A percentile compares a stretch with the other conserved stretches of the same genome.
These are phyloP conservation scores for Triticum aestivum DNA, from an alignment of 176 grass and related monocot genomes.

Conservation along the genomic window DNA sequence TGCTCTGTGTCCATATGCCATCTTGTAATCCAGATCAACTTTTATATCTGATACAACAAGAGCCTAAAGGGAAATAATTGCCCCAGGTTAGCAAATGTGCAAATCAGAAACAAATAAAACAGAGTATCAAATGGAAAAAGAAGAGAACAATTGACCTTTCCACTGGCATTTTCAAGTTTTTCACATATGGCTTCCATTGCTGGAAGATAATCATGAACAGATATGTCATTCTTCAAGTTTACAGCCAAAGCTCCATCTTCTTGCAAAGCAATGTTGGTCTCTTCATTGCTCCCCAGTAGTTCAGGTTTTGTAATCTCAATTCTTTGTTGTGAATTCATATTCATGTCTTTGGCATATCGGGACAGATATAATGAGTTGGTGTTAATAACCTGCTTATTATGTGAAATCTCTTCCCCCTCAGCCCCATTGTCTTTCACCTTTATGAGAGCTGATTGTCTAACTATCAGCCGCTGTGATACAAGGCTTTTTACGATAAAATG, in stretches of 20 bases:
- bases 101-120: slow-evolving; percentile 13
- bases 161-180: slow-evolving; percentile 84
- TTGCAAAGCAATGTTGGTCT: slow-evolving; percentile 31
- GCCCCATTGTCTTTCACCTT: slow-evolving; percentile 67
- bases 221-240: slow-evolving; percentile 58
- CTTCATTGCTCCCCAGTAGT: slow-evolving; percentile 39
- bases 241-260: slow-evolving; percentile 45
- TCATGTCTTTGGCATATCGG: slow-evolving; percentile 79
- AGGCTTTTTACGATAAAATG: slow-evolving; percentile 89
- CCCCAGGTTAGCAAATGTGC: slow-evolving; percentile 32
- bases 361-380: slow-evolving; percentile 82
- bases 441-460: slow-evolving; percentile 81
- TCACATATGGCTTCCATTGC: slow-evolving; percentile 97
- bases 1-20: slow-evolving; percentile 72
- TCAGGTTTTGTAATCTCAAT: slow-evolving; percentile 86
- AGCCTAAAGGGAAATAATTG: slow-evolving; percentile 53
- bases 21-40: slow-evolving; percentile 74
- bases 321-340: slow-evolving; percentile 89
- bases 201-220: slow-evolving; percentile 78
- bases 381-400: slow-evolving; percentile 63
- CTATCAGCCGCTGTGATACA: slow-evolving; percentile 64
- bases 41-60: slow-evolving; percentile 92
- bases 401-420: slow-evolving; percentile 47
- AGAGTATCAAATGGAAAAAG: not conserved
- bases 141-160: slow-evolving; percentile 52